phyloP scores from a whole-genome alignment of 768 basidiomycete species.

The Xerocomellus chrysenteron region DNA sequence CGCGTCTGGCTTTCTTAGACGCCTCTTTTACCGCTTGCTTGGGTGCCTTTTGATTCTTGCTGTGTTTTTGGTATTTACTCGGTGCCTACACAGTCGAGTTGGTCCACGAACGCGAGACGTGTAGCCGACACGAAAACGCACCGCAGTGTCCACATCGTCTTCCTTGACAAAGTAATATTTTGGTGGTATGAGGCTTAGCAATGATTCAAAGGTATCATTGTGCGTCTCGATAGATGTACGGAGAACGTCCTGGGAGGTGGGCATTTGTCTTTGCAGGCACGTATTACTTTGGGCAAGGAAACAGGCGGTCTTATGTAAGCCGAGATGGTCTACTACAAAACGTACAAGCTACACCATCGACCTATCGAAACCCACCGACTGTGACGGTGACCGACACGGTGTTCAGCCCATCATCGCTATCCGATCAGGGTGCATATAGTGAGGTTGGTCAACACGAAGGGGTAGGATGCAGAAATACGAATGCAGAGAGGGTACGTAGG shows the following conservation, averaged over 20 bases:
- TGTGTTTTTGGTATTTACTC: conserved; percentile 82
- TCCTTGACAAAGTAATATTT: conserved; percentile 69
- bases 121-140: conserved; percentile 2
- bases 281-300: background rate
- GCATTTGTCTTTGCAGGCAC: conserved; percentile 39
- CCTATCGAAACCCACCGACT: too few relatives aligned
- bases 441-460: too few relatives aligned
- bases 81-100: conserved; percentile 29
- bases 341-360: too few relatives aligned
- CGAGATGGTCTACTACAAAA: too few relatives aligned
- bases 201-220: conserved; percentile 81
- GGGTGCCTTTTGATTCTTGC: conserved; percentile 78
- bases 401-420: too few relatives aligned
- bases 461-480: too few relatives aligned
- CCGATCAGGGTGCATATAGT: too few relatives aligned
- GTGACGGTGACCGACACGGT: too few relatives aligned
- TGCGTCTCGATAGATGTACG: conserved; percentile 73
- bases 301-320: too few relatives aligned
- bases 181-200: conserved; percentile 84
- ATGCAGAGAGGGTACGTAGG: too few relatives aligned
- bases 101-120: background rate
- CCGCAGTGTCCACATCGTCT: conserved; percentile 7
- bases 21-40: conserved; percentile 89
- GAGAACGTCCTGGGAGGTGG: conserved; percentile 48
- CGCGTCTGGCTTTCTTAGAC: conserved; percentile 82